Evolutionary conservation across 306 rosid species (phyloP).

Genomic region (Canavalia ensiformis): DNA sequence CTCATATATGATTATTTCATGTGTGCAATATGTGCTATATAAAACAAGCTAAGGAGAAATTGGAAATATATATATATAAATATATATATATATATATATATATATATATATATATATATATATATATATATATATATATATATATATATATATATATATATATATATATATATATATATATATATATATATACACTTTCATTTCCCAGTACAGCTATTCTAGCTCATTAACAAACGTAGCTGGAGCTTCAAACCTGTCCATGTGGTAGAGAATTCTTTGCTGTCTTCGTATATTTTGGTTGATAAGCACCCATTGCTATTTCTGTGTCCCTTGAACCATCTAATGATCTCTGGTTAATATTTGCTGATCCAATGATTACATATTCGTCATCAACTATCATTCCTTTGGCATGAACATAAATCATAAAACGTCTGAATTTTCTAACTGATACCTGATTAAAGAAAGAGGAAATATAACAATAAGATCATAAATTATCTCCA

Average conservation of each 20-base stretch:
- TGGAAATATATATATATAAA: background rate
- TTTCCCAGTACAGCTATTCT: background rate
- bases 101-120: background rate
- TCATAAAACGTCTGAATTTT: conserved; percentile 72
- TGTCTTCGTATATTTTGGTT: conserved; percentile 69
- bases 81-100: too few relatives aligned
- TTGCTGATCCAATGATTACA: conserved; percentile 79
- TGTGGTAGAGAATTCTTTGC: conserved; percentile 65
- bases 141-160: background rate
- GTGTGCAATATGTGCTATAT: background rate
- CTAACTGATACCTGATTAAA: conserved; percentile 59
- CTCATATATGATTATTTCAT: background rate
- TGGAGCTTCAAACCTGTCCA: conserved; percentile 66
- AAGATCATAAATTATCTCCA: conserved; percentile 24
- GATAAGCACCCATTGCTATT: conserved; percentile 86
- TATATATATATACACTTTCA: background rate
- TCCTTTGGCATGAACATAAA: conserved; percentile 83
- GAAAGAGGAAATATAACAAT: background rate
- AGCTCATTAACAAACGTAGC: background rate
- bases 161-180: background rate
- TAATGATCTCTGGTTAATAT: conserved; percentile 80
- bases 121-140: background rate
- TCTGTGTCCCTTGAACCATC: conserved; percentile 88
- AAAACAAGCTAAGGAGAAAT: background rate
- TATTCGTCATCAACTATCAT: conserved; percentile 77